Conservation (phyloP, 75 land plant species). For the Ceratopteris richardii region DNA sequence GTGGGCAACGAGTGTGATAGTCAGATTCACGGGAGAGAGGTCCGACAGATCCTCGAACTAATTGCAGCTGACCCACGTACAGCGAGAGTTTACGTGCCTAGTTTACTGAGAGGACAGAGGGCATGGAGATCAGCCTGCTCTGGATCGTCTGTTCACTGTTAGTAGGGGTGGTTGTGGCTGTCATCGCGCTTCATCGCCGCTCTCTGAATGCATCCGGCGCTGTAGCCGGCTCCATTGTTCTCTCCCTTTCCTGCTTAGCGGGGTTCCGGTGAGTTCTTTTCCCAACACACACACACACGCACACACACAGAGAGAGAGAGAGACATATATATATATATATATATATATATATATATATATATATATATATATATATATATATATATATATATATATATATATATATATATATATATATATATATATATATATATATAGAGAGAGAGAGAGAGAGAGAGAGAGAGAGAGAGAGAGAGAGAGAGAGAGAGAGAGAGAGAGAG, state of each 20-base stretch:
- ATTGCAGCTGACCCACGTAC: no score
- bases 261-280: conserved; percentile 43
- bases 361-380: background rate
- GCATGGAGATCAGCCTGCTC: conserved; percentile 1
- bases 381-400: no score
- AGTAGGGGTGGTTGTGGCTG: conserved; percentile 40
- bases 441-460: background rate
- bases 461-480: no score
- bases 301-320: conserved; percentile 1
- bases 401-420: no score
- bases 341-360: background rate
- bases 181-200: conserved; percentile 39
- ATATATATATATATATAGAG: background rate
- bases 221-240: conserved; percentile 53
- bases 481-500: no score
- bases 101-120: background rate
- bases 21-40: no score
- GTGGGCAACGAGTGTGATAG: no score
- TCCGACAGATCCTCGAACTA: no score
- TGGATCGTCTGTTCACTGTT: conserved; percentile 26
- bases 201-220: conserved; percentile 75
- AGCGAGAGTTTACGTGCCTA: background rate
- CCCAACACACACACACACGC: background rate
- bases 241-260: conserved; percentile 46
- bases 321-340: background rate